Evolutionary conservation across 1,284 basidiomycete species (phyloP).

Genomic region (Ustanciosporium gigantosporum): DNA sequence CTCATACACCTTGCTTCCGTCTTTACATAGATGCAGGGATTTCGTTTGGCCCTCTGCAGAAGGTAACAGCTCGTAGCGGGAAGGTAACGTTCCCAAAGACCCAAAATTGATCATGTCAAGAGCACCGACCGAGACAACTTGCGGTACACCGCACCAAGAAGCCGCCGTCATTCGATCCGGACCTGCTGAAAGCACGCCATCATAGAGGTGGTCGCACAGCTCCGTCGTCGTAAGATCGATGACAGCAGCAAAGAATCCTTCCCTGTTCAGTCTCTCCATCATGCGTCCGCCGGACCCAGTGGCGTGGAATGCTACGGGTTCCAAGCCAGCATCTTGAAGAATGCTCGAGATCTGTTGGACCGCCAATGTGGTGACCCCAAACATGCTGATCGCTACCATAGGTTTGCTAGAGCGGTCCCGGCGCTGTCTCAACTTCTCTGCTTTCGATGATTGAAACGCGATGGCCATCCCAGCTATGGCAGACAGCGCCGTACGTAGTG

Average conservation of each 20-base stretch:
- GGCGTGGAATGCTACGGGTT: slow-evolving; percentile 36
- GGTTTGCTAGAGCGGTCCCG: slow-evolving; percentile 14
- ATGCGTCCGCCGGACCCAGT: slow-evolving; percentile 29
- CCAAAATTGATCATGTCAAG: slow-evolving; percentile 44
- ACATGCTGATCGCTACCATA: slow-evolving; percentile 32
- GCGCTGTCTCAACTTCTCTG: background rate
- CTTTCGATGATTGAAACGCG: background rate
- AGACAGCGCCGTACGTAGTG: slow-evolving; percentile 11
- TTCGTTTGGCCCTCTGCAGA: background rate
- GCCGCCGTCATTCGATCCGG: slow-evolving; percentile 24
- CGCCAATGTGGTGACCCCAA: slow-evolving; percentile 26
- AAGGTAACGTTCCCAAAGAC: slow-evolving; percentile 9
- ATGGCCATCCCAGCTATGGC: slow-evolving; percentile 35
- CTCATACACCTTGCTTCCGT: slow-evolving; percentile 17
- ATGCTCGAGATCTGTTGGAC: slow-evolving; percentile 23
- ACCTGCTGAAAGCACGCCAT: slow-evolving; percentile 26
- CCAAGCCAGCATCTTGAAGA: slow-evolving; percentile 14
- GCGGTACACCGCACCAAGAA: slow-evolving; percentile 8
- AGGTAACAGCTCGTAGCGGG: slow-evolving; percentile 3
- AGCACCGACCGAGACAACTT: slow-evolving; percentile 27
- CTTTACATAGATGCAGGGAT: slow-evolving; percentile 10
- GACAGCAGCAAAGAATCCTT: slow-evolving; percentile 26
- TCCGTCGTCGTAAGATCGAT: slow-evolving; percentile 37
- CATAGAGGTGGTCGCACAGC: slow-evolving; percentile 26
- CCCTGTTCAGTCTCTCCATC: slow-evolving; percentile 28